phyloP scores from a whole-genome alignment of 495 filamentous ascomycete genomes.

The Penicillium alfredii region DNA sequence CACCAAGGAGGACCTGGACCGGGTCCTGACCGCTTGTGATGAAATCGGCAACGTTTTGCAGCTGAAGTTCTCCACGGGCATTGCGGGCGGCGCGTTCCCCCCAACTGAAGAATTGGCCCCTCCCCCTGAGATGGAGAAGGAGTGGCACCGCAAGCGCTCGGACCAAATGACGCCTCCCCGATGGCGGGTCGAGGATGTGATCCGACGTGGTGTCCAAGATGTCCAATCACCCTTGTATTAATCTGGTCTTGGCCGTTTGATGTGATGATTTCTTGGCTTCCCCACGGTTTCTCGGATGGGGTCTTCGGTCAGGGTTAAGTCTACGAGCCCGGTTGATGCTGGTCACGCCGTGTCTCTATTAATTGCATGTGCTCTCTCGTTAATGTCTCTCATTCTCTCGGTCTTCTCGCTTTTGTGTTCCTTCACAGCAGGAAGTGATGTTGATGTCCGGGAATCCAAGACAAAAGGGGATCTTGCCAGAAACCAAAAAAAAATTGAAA shows the following conservation, averaged over 20 bases:
- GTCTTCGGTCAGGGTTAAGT: conserved; percentile 11
- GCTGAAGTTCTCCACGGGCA: conserved; percentile 90
- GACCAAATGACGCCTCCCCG: conserved; percentile 60
- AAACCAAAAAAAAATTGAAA: conserved; percentile 8
- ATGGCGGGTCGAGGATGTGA: conserved; percentile 76
- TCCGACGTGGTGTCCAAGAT: conserved; percentile 73
- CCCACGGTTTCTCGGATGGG: conserved; percentile 8
- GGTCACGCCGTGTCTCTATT: conserved; percentile 33
- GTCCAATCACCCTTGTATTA: conserved; percentile 60
- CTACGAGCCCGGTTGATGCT: conserved; percentile 35
- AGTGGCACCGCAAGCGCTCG: conserved; percentile 41
- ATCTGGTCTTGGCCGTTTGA: conserved; percentile 6
- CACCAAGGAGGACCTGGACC: conserved; percentile 96
- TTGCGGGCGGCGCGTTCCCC: conserved; percentile 80
- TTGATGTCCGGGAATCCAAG: conserved; percentile 1
- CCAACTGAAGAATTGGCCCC: conserved; percentile 60
- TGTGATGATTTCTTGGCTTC: conserved; percentile 16
- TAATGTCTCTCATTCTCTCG: conserved; percentile 14
- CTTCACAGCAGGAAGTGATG: conserved; percentile 1
- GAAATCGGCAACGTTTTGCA: conserved; percentile 89
- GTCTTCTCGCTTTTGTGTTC: conserved; percentile 6
- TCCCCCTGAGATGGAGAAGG: conserved; percentile 67
- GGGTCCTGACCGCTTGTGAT: conserved; percentile 82
- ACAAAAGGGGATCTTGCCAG: background rate
- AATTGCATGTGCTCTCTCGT: conserved; percentile 6